Percentiles rank a stretch among this genome's conserved stretches.
Conservation (phyloP, 2,329 filamentous ascomycete species). For the Clonostachys byssicola region DNA sequence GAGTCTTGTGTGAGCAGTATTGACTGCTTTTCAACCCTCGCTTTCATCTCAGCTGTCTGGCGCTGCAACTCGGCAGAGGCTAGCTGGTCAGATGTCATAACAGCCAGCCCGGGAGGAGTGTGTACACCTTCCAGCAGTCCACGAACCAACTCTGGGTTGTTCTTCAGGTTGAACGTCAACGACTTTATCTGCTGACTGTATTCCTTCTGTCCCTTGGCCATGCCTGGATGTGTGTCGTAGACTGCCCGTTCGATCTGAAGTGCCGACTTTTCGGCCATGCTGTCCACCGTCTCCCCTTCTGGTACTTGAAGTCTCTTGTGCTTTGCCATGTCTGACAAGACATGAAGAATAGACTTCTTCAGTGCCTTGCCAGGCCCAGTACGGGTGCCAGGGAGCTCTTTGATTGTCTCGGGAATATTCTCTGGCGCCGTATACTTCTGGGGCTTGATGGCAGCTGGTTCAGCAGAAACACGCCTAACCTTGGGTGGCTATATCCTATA, state of each 20-base stretch:
- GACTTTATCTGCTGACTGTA: constrained; percentile 66
- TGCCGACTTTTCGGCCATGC: constrained; percentile 65
- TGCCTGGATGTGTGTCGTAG: constrained; percentile 47
- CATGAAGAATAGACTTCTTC: constrained; percentile 62
- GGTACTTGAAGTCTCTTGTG: constrained; percentile 58
- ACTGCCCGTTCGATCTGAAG: constrained; percentile 76
- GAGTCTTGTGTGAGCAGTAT: constrained; percentile 71
- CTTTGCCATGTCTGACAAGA: constrained; percentile 65
- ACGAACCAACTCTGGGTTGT: constrained; percentile 74
- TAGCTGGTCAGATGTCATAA: constrained; percentile 87
- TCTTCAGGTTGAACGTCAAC: constrained; percentile 83
- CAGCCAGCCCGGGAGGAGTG: constrained; percentile 71
- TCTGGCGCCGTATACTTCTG: constrained; percentile 42
- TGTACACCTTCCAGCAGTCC: constrained; percentile 71
- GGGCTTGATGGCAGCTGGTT: constrained; percentile 28
- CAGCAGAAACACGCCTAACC: constrained; percentile 51
- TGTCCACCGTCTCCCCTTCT: constrained; percentile 58
- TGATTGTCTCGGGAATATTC: constrained; percentile 45
- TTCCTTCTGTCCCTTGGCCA: constrained; percentile 34
- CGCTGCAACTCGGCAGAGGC: constrained; percentile 85
- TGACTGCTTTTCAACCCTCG: constrained; percentile 75
- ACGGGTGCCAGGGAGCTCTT: constrained; percentile 57
- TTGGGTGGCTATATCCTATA: constrained; percentile 23
- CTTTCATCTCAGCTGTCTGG: constrained; percentile 72
- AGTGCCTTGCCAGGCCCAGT: constrained; percentile 68